Base-by-base conservation (phyloP, 257 asterid species). In the Gentiana straminea region DNA sequence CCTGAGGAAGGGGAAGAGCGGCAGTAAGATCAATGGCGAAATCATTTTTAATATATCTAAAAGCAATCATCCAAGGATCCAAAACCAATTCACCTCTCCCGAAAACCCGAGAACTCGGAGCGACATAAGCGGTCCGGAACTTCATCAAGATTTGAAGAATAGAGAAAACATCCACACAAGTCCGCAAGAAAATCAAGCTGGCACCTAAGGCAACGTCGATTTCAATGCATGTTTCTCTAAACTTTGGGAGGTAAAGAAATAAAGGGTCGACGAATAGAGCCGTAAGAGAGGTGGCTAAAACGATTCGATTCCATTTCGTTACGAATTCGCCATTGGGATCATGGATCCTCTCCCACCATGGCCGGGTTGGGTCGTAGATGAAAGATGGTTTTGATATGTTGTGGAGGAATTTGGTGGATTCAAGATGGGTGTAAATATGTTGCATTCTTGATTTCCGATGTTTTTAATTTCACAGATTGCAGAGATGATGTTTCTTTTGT, bases 1-100 rank as follows among this genome's bases (percentile, higher is more conserved):
- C 97, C 65, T 89, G 97, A 44, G 98, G 98, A 55, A 90, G 90
- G 13, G 96, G 96, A 49, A 90, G 94, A 57, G 98, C 81, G 39
- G 98, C 89, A 35, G 89, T 86, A 35, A 81, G 73, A 73, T 90
- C 98, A 67, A 90, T 71, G 58, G 61, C 76, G 62, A 90, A 84
- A 66, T 79, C 85, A 34, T 73, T 71, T 37, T 69, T 84, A 63
- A 90, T 13, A 51, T 90, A 90, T 38, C 84, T 75, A 4, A 55
- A 2, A 8, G 94, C 95, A 5, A 91, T 91, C 72, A 52, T 58
- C 49, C 34, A 13, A 1, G 75, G 68, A 70, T 91, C 88, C 61
- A 62, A 67, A 13, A 91, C 94, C 66, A 91, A 72, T 49, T 91
- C 98, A 1, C 98, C 98, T 47, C 85, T 67, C 8, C 96, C 98